Percentiles rank a stretch among this genome's conserved stretches.
Evolutionary conservation across 306 rosid genomes (phyloP).

Genomic region (Cicer yamashitae): DNA sequence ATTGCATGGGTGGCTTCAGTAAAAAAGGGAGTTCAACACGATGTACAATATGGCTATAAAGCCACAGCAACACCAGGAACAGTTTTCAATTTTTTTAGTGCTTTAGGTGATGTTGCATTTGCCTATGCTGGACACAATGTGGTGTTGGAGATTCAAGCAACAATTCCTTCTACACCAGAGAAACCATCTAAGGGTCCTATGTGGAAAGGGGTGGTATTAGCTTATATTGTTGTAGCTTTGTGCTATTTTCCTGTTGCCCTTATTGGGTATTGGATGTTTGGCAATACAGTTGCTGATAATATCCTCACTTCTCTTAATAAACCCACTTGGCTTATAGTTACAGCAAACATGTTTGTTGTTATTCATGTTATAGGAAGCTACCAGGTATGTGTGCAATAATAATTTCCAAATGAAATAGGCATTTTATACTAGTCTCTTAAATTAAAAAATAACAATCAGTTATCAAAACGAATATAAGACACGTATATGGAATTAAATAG

Average conservation of each 20-base stretch:
- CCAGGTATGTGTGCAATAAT: conserved; percentile 50
- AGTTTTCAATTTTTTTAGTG: conserved; percentile 61
- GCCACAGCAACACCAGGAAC: conserved; percentile 47
- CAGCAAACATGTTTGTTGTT: conserved; percentile 74
- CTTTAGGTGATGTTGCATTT: conserved; percentile 67
- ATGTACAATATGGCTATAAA: conserved; percentile 53
- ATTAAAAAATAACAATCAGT: no score
- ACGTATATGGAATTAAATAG: no score
- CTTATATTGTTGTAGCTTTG: conserved; percentile 62
- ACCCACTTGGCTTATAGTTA: conserved; percentile 68
- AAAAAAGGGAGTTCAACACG: conserved; percentile 53
- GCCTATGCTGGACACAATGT: conserved; percentile 81
- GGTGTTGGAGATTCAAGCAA: conserved; percentile 81
- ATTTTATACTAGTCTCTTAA: no score
- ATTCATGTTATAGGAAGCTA: conserved; percentile 83
- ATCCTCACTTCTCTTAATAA: conserved; percentile 63
- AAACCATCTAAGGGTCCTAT: conserved; percentile 72
- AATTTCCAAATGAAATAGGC: no score
- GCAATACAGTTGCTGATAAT: conserved; percentile 62
- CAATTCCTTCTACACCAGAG: conserved; percentile 69
- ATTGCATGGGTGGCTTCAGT: conserved; percentile 66
- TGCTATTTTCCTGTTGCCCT: conserved; percentile 87
- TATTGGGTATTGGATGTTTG: conserved; percentile 63
- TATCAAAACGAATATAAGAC: no score
- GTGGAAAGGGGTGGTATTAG: conserved; percentile 68